Conservation (phyloP, 2,329 filamentous ascomycete genomes). For the Xylaria hypoxylon region DNA sequence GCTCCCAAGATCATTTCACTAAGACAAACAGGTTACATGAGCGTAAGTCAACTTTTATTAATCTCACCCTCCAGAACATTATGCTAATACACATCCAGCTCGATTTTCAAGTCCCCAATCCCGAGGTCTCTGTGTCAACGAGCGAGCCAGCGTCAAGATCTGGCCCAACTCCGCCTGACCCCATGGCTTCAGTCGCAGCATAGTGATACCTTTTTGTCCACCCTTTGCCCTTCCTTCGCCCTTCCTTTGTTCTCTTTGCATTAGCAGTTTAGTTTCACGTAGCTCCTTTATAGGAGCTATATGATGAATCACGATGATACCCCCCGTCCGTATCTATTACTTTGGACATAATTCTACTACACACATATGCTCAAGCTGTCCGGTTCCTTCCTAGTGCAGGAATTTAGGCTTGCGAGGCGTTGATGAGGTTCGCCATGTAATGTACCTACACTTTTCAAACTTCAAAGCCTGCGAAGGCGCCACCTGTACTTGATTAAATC, state of each 20-base stretch:
- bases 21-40: constrained; percentile 88
- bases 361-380: constrained; percentile 5
- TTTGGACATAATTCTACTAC: constrained; percentile 31
- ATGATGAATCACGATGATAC: constrained; percentile 40
- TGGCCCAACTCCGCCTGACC: constrained; percentile 40
- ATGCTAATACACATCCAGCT: constrained; percentile 61
- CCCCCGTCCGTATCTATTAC: constrained; percentile 30
- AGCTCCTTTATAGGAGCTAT: constrained; percentile 20
- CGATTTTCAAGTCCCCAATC: constrained; percentile 84
- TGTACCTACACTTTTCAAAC: constrained; percentile 22
- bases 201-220: constrained; percentile 15
- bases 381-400: background rate
- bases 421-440: constrained; percentile 22
- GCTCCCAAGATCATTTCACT: constrained; percentile 81
- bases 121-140: constrained; percentile 71
- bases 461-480: background rate
- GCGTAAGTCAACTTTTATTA: constrained; percentile 60
- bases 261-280: constrained; percentile 28
- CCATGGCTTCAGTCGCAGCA: constrained; percentile 18
- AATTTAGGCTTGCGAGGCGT: background rate
- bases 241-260: constrained; percentile 11
- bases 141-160: constrained; percentile 59
- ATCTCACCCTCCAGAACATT: constrained; percentile 32
- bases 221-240: background rate
- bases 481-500: constrained; percentile 1